Percentiles rank a stretch among this genome's conserved stretches.
Evolutionary conservation across 495 filamentous ascomycete genomes (phyloP).

Genomic region (Lasiosphaeria ovina): DNA sequence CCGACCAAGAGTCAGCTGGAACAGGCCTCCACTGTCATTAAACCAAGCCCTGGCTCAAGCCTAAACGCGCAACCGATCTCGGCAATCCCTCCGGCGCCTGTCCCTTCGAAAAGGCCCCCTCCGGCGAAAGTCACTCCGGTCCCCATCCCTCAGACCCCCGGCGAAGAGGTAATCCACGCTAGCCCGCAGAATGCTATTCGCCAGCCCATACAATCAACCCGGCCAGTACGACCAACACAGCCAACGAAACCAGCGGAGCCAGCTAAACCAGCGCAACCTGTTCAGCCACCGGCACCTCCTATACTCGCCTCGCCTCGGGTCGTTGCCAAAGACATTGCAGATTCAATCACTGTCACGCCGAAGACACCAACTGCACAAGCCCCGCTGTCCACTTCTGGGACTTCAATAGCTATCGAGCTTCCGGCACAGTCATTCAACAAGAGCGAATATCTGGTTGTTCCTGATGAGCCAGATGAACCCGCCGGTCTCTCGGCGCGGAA

Average conservation of each 20-base stretch:
- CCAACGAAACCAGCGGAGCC: not conserved
- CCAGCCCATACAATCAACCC: not conserved
- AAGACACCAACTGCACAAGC: slow-evolving; percentile 13
- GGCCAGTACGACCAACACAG: not conserved
- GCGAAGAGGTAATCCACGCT: too few relatives aligned
- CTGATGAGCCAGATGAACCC: slow-evolving; percentile 42
- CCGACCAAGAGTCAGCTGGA: slow-evolving; percentile 35
- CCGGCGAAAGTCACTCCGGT: not conserved
- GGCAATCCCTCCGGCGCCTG: not conserved
- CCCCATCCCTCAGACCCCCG: not conserved
- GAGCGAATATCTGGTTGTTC: slow-evolving; percentile 40
- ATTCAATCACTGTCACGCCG: not conserved
- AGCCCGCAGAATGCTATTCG: too few relatives aligned
- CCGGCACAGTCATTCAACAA: slow-evolving; percentile 34
- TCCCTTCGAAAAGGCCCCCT: too few relatives aligned
- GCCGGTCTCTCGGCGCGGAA: slow-evolving; percentile 39
- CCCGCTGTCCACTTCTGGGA: slow-evolving; percentile 15
- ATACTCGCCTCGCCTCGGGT: not conserved
- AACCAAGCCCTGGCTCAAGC: slow-evolving; percentile 1
- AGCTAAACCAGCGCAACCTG: not conserved
- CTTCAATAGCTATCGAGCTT: slow-evolving; percentile 40
- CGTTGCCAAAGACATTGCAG: not conserved
- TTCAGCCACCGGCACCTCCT: not conserved
- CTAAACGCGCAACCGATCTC: not conserved
- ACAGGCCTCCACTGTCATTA: slow-evolving; percentile 9